Percentiles rank a stretch among this genome's conserved stretches.
phyloP scores from a whole-genome alignment of 306 rosid genomes.

The Cucurbita argyrosperma region DNA sequence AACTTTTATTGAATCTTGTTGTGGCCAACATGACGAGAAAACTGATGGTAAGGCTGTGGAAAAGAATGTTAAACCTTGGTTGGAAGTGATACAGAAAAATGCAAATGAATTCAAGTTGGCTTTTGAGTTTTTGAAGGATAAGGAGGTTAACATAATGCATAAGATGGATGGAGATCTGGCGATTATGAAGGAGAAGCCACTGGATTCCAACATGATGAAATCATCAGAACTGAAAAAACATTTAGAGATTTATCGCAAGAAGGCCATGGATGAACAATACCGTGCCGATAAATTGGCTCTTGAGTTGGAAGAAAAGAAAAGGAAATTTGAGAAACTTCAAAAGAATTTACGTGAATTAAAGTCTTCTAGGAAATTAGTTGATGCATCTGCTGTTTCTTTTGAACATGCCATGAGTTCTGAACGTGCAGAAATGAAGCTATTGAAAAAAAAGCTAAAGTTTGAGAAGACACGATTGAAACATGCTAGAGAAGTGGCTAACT shows the following conservation, averaged over 20 bases:
- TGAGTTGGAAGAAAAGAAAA: constrained; percentile 38
- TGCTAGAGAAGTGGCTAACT: constrained; percentile 34
- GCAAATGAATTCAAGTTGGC: constrained; percentile 10
- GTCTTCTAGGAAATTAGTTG: constrained; percentile 26
- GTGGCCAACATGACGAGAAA: neutral
- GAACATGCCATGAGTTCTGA: constrained; percentile 20
- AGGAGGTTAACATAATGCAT: constrained; percentile 20
- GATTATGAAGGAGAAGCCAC: constrained; percentile 23
- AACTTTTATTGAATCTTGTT: neutral
- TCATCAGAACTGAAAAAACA: constrained; percentile 33
- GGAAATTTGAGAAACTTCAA: constrained; percentile 32
- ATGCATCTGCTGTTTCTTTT: constrained; percentile 19
- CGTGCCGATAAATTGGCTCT: constrained; percentile 36
- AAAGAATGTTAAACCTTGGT: neutral
- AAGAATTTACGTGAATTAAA: constrained; percentile 25
- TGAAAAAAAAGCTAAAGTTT: constrained; percentile 45
- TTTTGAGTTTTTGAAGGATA: constrained; percentile 13
- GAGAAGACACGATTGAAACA: constrained; percentile 46
- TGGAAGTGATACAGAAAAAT: constrained; percentile 3
- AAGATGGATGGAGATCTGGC: constrained; percentile 35
- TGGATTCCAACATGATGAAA: constrained; percentile 28
- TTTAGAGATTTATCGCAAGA: constrained; percentile 43
- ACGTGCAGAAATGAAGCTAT: constrained; percentile 27
- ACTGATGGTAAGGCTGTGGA: neutral
- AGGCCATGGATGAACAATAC: constrained; percentile 35